Percentiles rank a stretch among this genome's conserved stretches.
Conservation (phyloP, 2,329 filamentous ascomycete genomes). For the Xylaria sp. region DNA sequence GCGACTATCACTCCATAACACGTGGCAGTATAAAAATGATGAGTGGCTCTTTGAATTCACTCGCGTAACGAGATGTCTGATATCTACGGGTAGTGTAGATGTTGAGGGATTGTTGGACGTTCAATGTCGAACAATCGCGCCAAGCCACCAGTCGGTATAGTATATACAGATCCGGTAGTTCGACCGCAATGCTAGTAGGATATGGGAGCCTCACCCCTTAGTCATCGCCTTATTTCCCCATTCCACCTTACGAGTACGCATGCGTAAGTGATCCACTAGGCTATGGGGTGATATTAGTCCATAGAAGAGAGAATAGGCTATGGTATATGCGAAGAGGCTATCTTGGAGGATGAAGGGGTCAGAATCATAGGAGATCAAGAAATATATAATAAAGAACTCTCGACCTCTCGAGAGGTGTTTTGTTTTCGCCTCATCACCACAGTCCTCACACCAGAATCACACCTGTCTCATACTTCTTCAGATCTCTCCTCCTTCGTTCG, state of each 20-base stretch:
- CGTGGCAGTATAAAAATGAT: neutral
- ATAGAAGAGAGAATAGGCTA: neutral
- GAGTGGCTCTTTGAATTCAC: neutral
- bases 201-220: slow-evolving; percentile 1
- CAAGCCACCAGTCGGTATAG: neutral
- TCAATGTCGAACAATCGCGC: neutral
- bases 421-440: neutral
- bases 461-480: neutral
- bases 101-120: neutral
- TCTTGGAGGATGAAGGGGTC: neutral
- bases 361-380: neutral
- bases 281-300: neutral
- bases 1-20: neutral
- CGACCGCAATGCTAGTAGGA: neutral
- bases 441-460: slow-evolving; percentile 6
- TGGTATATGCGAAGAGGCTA: neutral
- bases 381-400: slow-evolving; percentile 6
- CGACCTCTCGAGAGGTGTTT: neutral
- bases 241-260: neutral
- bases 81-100: neutral
- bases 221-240: too few relatives aligned
- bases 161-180: neutral
- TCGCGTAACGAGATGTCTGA: neutral
- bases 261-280: slow-evolving; percentile 6
- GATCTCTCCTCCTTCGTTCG: neutral